Conservation (phyloP, 768 basidiomycete species). For the Amanita rimosa region DNA sequence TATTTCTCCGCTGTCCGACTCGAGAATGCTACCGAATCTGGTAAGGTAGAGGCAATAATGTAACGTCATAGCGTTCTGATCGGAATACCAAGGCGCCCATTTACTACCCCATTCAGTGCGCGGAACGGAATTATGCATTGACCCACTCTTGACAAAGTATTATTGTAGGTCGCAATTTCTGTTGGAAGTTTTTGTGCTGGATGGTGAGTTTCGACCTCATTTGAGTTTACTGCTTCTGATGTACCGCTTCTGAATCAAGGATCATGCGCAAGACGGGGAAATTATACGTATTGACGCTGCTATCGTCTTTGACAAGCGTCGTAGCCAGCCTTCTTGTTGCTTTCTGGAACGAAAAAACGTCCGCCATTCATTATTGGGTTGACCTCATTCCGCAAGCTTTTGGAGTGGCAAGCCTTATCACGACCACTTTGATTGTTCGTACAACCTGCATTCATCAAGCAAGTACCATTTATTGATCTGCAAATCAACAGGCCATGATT, state of each 20-base stretch:
- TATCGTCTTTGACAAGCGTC: slow-evolving; percentile 49
- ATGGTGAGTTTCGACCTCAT: slow-evolving; percentile 38
- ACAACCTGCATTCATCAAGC: slow-evolving; percentile 2
- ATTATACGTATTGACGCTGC: slow-evolving; percentile 65
- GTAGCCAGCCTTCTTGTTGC: slow-evolving; percentile 49
- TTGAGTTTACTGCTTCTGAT: slow-evolving; percentile 4
- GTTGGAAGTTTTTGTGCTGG: slow-evolving; percentile 82
- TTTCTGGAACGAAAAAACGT: slow-evolving; percentile 55
- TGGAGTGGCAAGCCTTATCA: slow-evolving; percentile 77
- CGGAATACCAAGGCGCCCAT: slow-evolving; percentile 49
- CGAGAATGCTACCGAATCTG: slow-evolving; percentile 56
- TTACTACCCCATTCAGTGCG: slow-evolving; percentile 84
- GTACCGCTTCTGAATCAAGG: slow-evolving; percentile 28
- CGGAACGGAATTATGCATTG: slow-evolving; percentile 6
- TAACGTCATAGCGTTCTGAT: slow-evolving; percentile 1
- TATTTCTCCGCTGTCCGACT: slow-evolving; percentile 80
- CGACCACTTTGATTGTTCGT: slow-evolving; percentile 76
- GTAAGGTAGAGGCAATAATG: slow-evolving; percentile 26
- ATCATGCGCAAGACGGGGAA: slow-evolving; percentile 81
- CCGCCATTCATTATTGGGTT: slow-evolving; percentile 56
- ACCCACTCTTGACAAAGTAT: neutral
- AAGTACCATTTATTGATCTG: slow-evolving; percentile 8
- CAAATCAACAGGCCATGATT: slow-evolving; percentile 63
- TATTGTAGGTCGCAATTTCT: slow-evolving; percentile 61
- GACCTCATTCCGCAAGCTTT: slow-evolving; percentile 77